These are phyloP conservation scores for Entomortierella lignicola DNA, from an alignment of 192 early-diverging fungal species.

Conservation along the genomic window DNA sequence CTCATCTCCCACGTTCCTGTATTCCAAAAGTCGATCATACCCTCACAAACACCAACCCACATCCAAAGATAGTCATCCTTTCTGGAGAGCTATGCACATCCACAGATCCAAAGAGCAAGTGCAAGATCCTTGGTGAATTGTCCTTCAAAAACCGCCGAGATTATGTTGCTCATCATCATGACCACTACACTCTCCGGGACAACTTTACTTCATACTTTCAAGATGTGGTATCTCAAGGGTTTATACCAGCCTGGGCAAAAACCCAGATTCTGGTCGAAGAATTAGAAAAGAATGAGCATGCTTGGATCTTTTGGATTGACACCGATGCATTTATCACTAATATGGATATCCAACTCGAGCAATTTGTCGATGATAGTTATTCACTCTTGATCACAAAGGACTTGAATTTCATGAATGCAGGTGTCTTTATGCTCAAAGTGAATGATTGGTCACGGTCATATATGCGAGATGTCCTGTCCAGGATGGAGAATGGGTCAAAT, in stretches of 20 bases:
- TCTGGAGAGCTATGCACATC: slow-evolving; percentile 20
- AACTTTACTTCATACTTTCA: slow-evolving; percentile 28
- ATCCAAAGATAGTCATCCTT: slow-evolving; percentile 21
- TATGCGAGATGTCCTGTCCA: slow-evolving; percentile 42
- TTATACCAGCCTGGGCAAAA: slow-evolving; percentile 19
- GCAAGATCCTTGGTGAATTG: neutral
- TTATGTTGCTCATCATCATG: slow-evolving; percentile 14
- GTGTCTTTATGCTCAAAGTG: slow-evolving; percentile 65
- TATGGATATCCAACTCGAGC: slow-evolving; percentile 51
- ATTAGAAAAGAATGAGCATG: slow-evolving; percentile 27
- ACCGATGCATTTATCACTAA: slow-evolving; percentile 67
- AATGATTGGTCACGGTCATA: slow-evolving; percentile 57
- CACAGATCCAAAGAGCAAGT: slow-evolving; percentile 8
- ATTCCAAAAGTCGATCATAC: too few relatives aligned
- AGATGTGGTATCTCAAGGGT: neutral
- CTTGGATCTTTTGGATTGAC: slow-evolving; percentile 69
- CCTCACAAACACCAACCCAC: neutral
- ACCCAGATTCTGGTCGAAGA: slow-evolving; percentile 21
- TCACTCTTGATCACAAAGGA: slow-evolving; percentile 28
- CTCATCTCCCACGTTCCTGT: too few relatives aligned
- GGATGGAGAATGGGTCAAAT: slow-evolving; percentile 1
- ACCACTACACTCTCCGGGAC: slow-evolving; percentile 22
- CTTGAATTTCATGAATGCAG: slow-evolving; percentile 57
- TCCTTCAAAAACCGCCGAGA: slow-evolving; percentile 25
- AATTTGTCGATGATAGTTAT: slow-evolving; percentile 50